Evolutionary conservation across 371 early-diverging fungal species (phyloP).

Genomic region (Mortierella sp.): DNA sequence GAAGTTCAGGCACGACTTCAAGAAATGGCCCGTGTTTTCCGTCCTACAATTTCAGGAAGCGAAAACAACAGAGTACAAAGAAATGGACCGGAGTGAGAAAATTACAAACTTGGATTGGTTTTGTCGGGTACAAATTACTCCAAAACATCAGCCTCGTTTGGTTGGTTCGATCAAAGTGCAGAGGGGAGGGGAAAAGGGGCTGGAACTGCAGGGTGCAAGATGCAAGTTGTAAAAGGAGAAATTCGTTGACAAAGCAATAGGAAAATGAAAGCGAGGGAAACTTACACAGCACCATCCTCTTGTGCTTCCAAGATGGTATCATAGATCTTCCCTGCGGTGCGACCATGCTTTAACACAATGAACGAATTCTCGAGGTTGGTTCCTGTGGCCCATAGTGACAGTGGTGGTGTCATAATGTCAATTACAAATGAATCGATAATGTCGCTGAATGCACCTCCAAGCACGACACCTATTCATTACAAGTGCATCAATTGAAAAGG

Average conservation of each 20-base stretch:
- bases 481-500: not conserved
- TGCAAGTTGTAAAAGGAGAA: not conserved
- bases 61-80: not conserved
- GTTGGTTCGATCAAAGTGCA: constrained; percentile 2
- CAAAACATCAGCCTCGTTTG: not conserved
- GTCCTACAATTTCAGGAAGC: constrained; percentile 24
- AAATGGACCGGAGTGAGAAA: constrained; percentile 3
- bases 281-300: constrained; percentile 59
- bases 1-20: constrained; percentile 49
- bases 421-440: constrained; percentile 54
- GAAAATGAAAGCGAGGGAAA: not conserved
- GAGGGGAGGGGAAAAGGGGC: not conserved
- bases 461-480: constrained; percentile 42
- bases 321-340: constrained; percentile 28
- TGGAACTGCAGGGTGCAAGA: constrained; percentile 1
- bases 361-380: constrained; percentile 58
- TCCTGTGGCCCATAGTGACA: constrained; percentile 42
- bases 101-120: not conserved
- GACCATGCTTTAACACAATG: constrained; percentile 48
- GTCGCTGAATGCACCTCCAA: constrained; percentile 55
- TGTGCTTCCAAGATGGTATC: constrained; percentile 52
- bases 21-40: constrained; percentile 51
- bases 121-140: not conserved
- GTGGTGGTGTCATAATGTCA: constrained; percentile 57
- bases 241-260: not conserved